phyloP scores from a whole-genome alignment of 306 rosid genomes.

The Pachyrhizus erosus region DNA sequence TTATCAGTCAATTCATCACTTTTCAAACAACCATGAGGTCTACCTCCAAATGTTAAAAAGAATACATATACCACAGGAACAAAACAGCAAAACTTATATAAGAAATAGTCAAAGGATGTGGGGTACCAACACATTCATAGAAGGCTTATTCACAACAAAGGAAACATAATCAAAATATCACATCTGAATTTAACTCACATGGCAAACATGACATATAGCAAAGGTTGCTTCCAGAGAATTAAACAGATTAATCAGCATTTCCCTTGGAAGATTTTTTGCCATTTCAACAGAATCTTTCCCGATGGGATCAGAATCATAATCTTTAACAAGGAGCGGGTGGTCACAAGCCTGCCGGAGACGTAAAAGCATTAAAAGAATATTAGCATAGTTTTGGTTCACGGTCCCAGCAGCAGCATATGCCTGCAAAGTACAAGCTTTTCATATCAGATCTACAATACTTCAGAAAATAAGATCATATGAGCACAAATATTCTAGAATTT shows the following conservation, averaged over 20 bases:
- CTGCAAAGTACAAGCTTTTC: conserved; percentile 53
- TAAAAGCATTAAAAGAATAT: conserved; percentile 92
- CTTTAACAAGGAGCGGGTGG: conserved; percentile 92
- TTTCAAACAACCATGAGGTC: background rate
- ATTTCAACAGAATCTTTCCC: conserved; percentile 76
- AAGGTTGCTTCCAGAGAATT: conserved; percentile 68
- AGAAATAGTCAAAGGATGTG: conserved; percentile 19
- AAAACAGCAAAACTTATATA: background rate
- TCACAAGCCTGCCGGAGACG: conserved; percentile 99
- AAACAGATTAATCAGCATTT: conserved; percentile 66
- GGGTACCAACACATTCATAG: conserved; percentile 13
- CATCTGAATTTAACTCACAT: conserved; percentile 65
- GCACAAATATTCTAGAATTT: conserved; percentile 5
- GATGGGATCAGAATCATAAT: conserved; percentile 64
- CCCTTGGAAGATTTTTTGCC: conserved; percentile 81
- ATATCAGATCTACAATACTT: conserved; percentile 43
- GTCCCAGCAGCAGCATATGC: conserved; percentile 99
- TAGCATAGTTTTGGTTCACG: conserved; percentile 95
- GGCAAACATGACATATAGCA: conserved; percentile 75
- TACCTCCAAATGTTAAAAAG: conserved; percentile 24
- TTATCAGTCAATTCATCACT: background rate
- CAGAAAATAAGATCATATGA: conserved; percentile 9
- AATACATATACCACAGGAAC: conserved; percentile 38
- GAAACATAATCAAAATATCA: conserved; percentile 16
- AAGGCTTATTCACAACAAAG: conserved; percentile 24